Base-by-base conservation (phyloP, 352 stramenopile species). In the Phytophthora aleatoria region DNA sequence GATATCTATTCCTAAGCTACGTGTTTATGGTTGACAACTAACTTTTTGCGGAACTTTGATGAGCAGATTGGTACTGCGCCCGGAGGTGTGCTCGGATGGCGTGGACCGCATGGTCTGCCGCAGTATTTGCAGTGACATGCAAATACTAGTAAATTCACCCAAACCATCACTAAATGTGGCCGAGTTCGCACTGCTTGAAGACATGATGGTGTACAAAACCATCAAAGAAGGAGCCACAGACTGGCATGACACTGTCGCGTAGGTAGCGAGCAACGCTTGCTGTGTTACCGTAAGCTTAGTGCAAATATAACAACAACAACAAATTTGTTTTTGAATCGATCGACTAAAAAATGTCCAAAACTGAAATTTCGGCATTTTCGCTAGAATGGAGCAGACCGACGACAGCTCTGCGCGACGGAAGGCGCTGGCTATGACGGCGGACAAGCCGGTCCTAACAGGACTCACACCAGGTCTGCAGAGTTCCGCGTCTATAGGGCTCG, bases 91-190 rank as follows among this genome's bases (percentile, higher is more conserved):
- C 41, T 11, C 36, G 28, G 69, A 76, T 15, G 64, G 64, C 26
- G 50, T 67, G 53, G 45, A 76, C 33, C 64, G 69, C 10, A 67
- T 70, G 39, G 64, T 73, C n/a, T 69, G 57, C 33, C 58, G 64
- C 31, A 70, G 36, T 43, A 70, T 73, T 12, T 73, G 64, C 50
- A 67, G 64, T 0, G 62, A 75, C n/a, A 65, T 74, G 60, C 61
- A 74, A 35, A 57, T 69, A 11, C 16, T 69, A 11, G 9, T 49
- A 11, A 58, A 63, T 38, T 24, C 28, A 10, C 43, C 50, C 1
- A 59, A 50, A 42, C 45, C 53, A 24, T 1, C 50, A 16, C 28
- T 71, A 7, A 62, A 71, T 20, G 57, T 71, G 42, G 50, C 50
- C 26, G 45, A 67, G 44, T 71, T 63, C 6, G 64, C 64, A 15